Evolutionary conservation across 2,329 filamentous ascomycete genomes (phyloP).

Genomic region (Neofusicoccum cordaticola): DNA sequence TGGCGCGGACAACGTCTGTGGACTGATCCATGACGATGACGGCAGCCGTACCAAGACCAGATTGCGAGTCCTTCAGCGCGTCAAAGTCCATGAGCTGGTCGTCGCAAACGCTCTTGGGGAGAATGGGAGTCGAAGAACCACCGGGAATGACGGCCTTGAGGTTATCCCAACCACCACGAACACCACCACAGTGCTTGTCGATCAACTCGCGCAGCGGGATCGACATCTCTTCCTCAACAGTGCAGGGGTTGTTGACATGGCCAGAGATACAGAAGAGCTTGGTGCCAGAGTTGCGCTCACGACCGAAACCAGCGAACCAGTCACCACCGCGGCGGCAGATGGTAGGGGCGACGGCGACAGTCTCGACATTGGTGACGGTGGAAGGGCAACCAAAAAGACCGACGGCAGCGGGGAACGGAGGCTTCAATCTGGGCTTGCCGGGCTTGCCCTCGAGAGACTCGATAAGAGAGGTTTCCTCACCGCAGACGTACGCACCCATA

Average conservation of each 20-base stretch:
- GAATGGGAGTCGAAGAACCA: conserved; percentile 92
- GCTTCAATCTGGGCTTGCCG: conserved; percentile 97
- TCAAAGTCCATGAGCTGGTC: conserved; percentile 99
- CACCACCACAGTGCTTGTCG: conserved; percentile 96
- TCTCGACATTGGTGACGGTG: conserved; percentile 98
- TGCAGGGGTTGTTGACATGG: conserved; percentile 97
- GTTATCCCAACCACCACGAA: conserved; percentile 97
- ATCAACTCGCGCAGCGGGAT: conserved; percentile 95
- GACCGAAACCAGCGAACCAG: conserved; percentile 94
- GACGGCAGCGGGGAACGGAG: conserved; percentile 94
- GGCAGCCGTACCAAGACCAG: conserved; percentile 92
- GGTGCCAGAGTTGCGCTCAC: conserved; percentile 93
- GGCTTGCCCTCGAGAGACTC: conserved; percentile 98
- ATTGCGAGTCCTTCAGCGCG: conserved; percentile 94
- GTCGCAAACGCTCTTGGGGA: conserved; percentile 86
- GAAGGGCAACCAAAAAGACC: conserved; percentile 97
- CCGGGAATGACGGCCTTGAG: conserved; percentile 92
- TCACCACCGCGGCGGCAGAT: conserved; percentile 87
- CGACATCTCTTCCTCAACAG: conserved; percentile 99
- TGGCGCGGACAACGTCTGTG: conserved; percentile 91
- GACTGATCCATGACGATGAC: conserved; percentile 99
- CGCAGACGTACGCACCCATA: conserved; percentile 95
- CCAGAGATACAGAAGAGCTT: conserved; percentile 99
- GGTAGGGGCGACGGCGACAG: conserved; percentile 88
- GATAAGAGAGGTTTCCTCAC: conserved; percentile 96